A percentile compares a stretch with the other conserved stretches of the same genome.
These are phyloP conservation scores for Lentinula novae-zelandiae DNA, from an alignment of 1,284 basidiomycete genomes.

Conservation along the genomic window DNA sequence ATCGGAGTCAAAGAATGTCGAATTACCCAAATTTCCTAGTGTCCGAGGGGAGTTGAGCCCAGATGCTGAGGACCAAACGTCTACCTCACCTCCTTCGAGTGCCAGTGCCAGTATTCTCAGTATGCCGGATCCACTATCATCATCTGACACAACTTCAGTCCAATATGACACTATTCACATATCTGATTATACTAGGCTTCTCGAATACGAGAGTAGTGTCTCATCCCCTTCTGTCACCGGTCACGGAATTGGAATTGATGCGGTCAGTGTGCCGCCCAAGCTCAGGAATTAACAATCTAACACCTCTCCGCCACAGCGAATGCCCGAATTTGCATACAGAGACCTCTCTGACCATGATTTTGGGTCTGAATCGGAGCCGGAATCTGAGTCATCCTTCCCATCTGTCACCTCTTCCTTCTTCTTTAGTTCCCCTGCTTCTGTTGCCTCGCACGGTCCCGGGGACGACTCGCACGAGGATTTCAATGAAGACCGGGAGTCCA, in stretches of 20 bases:
- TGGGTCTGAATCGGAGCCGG: neutral
- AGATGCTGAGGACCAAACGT: neutral
- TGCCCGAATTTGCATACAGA: neutral
- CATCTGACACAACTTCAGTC: constrained; percentile 7
- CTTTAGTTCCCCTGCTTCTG: constrained; percentile 13
- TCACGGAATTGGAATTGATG: neutral
- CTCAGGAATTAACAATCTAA: neutral
- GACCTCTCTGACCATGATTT: constrained; percentile 1
- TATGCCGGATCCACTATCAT: constrained; percentile 9
- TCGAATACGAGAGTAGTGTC: neutral
- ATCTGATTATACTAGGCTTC: neutral
- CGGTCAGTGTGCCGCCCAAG: neutral
- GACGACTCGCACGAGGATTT: constrained; percentile 4
- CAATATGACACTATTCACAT: constrained; percentile 1
- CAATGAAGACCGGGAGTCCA: neutral
- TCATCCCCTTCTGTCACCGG: neutral
- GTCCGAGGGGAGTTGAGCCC: neutral
- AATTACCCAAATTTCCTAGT: neutral
- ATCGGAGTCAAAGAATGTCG: neutral
- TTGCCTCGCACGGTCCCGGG: neutral
- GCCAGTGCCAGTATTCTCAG: constrained; percentile 8
- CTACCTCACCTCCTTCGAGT: neutral
- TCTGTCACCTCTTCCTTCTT: constrained; percentile 14
- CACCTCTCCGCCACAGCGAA: neutral
- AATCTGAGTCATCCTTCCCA: constrained; percentile 14